A percentile compares a stretch with the other conserved stretches of the same genome.
Evolutionary conservation across 192 early-diverging fungal species (phyloP).

Genomic region (Backusella morwellensis): DNA sequence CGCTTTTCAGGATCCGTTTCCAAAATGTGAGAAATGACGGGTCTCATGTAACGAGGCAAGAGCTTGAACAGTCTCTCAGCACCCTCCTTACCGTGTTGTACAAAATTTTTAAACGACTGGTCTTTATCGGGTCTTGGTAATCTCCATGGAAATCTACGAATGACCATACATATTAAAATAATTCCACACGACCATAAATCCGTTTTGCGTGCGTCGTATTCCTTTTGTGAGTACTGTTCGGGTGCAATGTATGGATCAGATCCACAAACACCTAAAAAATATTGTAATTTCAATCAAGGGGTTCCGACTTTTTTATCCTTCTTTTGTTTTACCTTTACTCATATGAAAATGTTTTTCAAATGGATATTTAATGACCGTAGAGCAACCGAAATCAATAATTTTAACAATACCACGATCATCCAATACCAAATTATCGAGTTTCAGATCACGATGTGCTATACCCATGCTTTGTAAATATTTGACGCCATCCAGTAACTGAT

Average conservation of each 20-base stretch:
- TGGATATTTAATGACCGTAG: conserved; percentile 80
- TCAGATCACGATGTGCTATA: conserved; percentile 85
- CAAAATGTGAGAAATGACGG: conserved; percentile 61
- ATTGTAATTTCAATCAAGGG: neutral
- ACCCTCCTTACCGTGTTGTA: conserved; percentile 42
- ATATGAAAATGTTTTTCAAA: conserved; percentile 59
- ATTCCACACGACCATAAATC: conserved; percentile 93
- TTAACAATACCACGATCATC: conserved; percentile 69
- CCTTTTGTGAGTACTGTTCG: conserved; percentile 67
- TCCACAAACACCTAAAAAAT: conserved; percentile 68
- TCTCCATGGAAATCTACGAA: conserved; percentile 71
- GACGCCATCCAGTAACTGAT: conserved; percentile 73
- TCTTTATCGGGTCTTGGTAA: conserved; percentile 57
- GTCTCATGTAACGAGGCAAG: conserved; percentile 54
- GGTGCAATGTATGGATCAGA: conserved; percentile 97
- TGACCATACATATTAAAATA: conserved; percentile 78
- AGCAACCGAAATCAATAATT: conserved; percentile 89
- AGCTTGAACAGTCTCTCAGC: conserved; percentile 51
- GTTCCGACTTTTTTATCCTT: neutral
- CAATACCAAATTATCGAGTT: conserved; percentile 83
- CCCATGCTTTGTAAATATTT: conserved; percentile 72
- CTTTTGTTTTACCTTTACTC: conserved; percentile 41
- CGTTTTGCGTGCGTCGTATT: conserved; percentile 78
- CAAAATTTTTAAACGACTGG: conserved; percentile 53
- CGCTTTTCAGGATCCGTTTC: conserved; percentile 58